Evolutionary conservation across 371 early-diverging fungal species (phyloP), one percentile per base, ranked within the genome.

Genomic region (Mortierella sp.): DNA sequence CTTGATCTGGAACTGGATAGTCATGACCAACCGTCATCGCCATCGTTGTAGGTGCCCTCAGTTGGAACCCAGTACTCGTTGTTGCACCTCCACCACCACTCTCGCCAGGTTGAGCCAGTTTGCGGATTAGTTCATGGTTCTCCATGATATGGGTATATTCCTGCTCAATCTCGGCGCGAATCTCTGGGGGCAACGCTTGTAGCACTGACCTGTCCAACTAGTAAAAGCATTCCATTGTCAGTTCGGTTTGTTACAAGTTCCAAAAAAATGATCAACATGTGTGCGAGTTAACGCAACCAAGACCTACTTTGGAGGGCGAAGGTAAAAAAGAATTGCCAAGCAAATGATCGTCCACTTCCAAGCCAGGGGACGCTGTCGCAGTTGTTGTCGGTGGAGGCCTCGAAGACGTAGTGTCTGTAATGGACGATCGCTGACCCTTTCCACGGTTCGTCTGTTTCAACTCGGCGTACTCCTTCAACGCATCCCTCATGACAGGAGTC

Each of bases 381-480:
- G 32, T 21, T 27, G 27, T n/a, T 77, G 71, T 12, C 32, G 46
- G 4, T 8, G 8, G 8, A 10, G 8, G 41, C 41, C 38, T 35
- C 1, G n/a, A 4, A 41, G 65, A 21, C 2, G 27, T 2, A 2
- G 18, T 12, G n/a, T 35, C 14, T 14, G 41, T 27, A 32, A 27
- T 10, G 12, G 35, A 29, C 16, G 14, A 11, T 35, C 29, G 29
- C 0, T 12, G 6, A 14, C 63, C 29, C 18, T 32, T 14, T 4
- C 27, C 41, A 3, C 24, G 58, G 5, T 8, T 54, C 14, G 32
- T 2, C 44, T 56, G 68, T 24, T 44, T 14, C 38, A 49, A 74
- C 24, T 65, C 80, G 8, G 88, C 87, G 65, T 93, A 91, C 21
- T 72, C 81, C n/a, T 84, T 71, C 38, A 92, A 65, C 0, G 91